phyloP scores from a whole-genome alignment of 176 grass and related monocot species.

The Aechmea fasciata region DNA sequence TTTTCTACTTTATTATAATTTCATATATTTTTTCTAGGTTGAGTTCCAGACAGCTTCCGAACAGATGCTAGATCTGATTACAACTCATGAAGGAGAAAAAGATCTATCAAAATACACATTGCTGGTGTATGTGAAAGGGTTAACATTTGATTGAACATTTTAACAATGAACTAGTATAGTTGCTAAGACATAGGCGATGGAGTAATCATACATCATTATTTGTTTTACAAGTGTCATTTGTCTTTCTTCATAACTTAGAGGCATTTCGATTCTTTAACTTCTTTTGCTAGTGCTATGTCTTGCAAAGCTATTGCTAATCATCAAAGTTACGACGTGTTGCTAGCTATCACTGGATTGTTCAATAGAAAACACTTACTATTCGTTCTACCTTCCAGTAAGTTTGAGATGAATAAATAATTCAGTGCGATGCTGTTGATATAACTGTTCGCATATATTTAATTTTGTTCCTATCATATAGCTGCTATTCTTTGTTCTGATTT shows the following conservation, averaged over 20 bases:
- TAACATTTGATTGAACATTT: not conserved
- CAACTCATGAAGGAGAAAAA: slow-evolving; percentile 93
- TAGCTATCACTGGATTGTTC: slow-evolving; percentile 83
- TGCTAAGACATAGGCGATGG: not conserved
- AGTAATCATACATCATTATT: not conserved
- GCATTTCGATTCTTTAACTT: not conserved
- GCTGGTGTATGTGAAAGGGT: slow-evolving; percentile 48
- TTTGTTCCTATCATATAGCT: not conserved
- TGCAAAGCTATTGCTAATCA: slow-evolving; percentile 19
- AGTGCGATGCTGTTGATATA: not conserved
- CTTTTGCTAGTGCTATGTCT: not conserved
- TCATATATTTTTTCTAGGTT: slow-evolving; percentile 50
- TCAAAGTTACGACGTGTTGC: slow-evolving; percentile 23
- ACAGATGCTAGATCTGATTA: slow-evolving; percentile 91
- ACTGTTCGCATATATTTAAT: not conserved
- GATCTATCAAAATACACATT: slow-evolving; percentile 80
- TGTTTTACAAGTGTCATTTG: slow-evolving; percentile 1
- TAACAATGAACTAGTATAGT: not conserved
- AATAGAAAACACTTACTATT: slow-evolving; percentile 99
- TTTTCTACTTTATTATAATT: slow-evolving; percentile 2
- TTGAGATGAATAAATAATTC: not conserved
- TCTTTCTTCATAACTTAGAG: not conserved
- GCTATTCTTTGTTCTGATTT: too few relatives aligned
- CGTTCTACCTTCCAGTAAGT: slow-evolving; percentile 95
- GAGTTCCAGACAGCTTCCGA: slow-evolving; percentile 99